Evolutionary conservation across 495 filamentous ascomycete genomes (phyloP).

Genomic region (Penicillium silybi): DNA sequence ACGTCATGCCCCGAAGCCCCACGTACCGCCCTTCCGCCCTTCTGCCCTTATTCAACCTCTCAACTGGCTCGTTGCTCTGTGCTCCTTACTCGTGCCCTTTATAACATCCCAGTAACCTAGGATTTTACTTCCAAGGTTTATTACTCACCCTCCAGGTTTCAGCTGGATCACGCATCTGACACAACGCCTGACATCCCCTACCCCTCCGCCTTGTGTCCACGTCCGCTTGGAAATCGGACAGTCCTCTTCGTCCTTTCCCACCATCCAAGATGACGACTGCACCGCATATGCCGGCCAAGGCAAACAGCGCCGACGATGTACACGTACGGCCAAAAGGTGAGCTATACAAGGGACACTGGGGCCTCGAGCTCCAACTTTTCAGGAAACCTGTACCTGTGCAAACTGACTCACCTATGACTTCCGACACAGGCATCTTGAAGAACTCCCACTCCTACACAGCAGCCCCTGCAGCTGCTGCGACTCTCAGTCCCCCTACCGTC

Average conservation of each 20-base stretch:
- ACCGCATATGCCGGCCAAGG: constrained; percentile 32
- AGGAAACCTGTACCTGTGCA: background rate
- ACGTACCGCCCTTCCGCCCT: constrained; percentile 3
- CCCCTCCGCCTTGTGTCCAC: constrained; percentile 7
- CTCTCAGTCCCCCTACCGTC: constrained; percentile 24
- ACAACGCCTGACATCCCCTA: constrained; percentile 11
- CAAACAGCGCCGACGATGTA: constrained; percentile 34
- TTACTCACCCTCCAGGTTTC: background rate
- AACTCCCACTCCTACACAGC: constrained; percentile 56
- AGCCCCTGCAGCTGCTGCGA: constrained; percentile 3
- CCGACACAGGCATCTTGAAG: constrained; percentile 80
- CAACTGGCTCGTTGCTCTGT: constrained; percentile 1
- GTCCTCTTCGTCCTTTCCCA: constrained; percentile 4
- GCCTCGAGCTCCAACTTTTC: background rate
- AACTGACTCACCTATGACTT: background rate
- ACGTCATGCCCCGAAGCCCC: constrained; percentile 18
- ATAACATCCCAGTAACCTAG: too few relatives aligned
- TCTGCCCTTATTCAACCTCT: background rate
- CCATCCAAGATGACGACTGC: constrained; percentile 28
- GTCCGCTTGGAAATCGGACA: constrained; percentile 23
- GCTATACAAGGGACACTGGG: constrained; percentile 3
- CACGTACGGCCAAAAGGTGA: constrained; percentile 75
- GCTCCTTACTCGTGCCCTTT: background rate
- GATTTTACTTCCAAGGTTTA: background rate
- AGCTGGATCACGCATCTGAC: constrained; percentile 5